Base-by-base conservation (phyloP, 371 early-diverging fungal species). In the Lichtheimia ornata region DNA sequence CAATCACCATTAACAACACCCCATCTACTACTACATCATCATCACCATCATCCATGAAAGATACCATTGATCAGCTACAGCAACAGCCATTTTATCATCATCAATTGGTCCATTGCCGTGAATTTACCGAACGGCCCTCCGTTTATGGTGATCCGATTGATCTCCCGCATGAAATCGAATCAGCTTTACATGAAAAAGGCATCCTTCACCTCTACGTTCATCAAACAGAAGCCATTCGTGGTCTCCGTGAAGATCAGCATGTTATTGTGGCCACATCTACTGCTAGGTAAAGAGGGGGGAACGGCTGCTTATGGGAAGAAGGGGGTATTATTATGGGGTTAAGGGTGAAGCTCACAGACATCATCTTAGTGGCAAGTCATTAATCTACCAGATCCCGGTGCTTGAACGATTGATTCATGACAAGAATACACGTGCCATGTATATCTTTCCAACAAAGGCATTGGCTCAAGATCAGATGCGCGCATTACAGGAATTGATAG, bases 401-500 rank as follows among this genome's bases (percentile, higher is more conserved):
- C 63, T 93, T 11, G 75, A 84, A 44, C 59, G 61, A 1, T 65
- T 93, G 20, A 60, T 85, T 12, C 27, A 52, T 5, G 70, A 88
- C 44, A 59, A 50, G 2, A 22, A 59, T 0, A 62, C 66, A 5
- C 78, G 76, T 6, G 80, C 84, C 3, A 64, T 94, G 56, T 84
- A 82, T 18, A 69, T 94, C 3, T 92, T 88, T 57, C 87, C 88
- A 6, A 88, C 86, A 6, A 90, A 93, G 67, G 93, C 94, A 5
- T 72, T 94, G 20, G 88, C 93, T 0, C 92, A 91, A 63, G 92
- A 94, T 76, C 93, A 94, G 70, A 76, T 79, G 40, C 64, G 78
- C 7, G 60, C 85, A 1, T 59, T 91, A 5, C 59, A 60, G 14
- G 61, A 63, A 5, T 61, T 88, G 2, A 50, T 88, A 4, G 13